Percentiles rank a stretch among this genome's conserved stretches.
phyloP scores from a whole-genome alignment of 805 yeast species.

The Pichia ethanolica region DNA sequence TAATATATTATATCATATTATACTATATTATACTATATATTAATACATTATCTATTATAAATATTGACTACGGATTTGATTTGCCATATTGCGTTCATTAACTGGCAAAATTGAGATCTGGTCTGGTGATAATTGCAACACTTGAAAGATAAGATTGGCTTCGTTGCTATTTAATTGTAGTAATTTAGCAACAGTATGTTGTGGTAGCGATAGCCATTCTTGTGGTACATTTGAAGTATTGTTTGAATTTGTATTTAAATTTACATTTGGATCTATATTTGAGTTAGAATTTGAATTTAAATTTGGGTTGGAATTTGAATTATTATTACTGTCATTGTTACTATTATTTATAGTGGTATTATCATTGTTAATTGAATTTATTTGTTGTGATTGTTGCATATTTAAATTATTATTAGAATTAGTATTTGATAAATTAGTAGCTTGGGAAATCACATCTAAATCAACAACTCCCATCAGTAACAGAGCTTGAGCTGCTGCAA shows the following conservation, averaged over 20 bases:
- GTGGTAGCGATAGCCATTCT: conserved; percentile 43
- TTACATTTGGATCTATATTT: too few species aligned
- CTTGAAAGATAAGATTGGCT: conserved; percentile 49
- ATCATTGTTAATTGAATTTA: background rate
- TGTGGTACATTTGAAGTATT: conserved; percentile 20
- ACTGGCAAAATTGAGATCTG: conserved; percentile 44
- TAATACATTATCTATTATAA: conserved; percentile 15
- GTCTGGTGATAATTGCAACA: conserved; percentile 40
- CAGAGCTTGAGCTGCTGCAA: conserved; percentile 66
- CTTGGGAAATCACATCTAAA: conserved; percentile 55
- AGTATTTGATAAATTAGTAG: conserved; percentile 25
- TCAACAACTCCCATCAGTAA: conserved; percentile 72
- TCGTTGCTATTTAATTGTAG: conserved; percentile 47
- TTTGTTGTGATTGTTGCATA: conserved; percentile 9
- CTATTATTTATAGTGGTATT: background rate
- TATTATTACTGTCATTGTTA: too few species aligned
- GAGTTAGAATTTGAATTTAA: too few species aligned
- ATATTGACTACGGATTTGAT: conserved; percentile 48
- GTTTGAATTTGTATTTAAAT: background rate
- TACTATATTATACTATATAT: background rate
- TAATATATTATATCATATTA: background rate
- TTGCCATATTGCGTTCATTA: conserved; percentile 49
- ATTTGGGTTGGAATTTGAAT: too few species aligned
- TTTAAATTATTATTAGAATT: background rate
- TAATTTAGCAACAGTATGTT: conserved; percentile 42